These are phyloP conservation scores for Mycena sanguinolenta DNA, from an alignment of 768 basidiomycete species.

Conservation along the genomic window DNA sequence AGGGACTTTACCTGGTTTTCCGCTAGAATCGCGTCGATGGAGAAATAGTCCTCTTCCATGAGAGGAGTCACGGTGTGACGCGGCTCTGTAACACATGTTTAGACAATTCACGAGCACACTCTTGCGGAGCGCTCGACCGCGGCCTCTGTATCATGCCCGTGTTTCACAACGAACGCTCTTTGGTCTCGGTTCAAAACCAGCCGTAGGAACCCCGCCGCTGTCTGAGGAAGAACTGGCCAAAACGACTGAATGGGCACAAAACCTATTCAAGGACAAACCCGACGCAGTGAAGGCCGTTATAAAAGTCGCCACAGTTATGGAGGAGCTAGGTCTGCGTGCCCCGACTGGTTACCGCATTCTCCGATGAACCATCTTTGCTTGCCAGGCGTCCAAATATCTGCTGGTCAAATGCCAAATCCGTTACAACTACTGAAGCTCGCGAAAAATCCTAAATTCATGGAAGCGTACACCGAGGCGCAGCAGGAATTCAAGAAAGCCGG, in stretches of 20 bases:
- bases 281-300: conserved; percentile 27
- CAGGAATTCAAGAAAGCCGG: conserved; percentile 71
- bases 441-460: conserved; percentile 65
- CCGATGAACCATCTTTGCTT: conserved; percentile 7
- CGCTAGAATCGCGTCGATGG: conserved; percentile 90
- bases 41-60: conserved; percentile 96
- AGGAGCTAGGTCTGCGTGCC: conserved; percentile 29
- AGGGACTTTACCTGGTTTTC: conserved; percentile 80
- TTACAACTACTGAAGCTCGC: conserved; percentile 69
- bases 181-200: conserved; percentile 19
- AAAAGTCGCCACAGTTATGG: conserved; percentile 27
- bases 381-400: conserved; percentile 25
- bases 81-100: not conserved
- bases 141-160: not conserved
- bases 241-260: conserved; percentile 15
- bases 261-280: conserved; percentile 30
- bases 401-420: conserved; percentile 36
- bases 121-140: conserved; percentile 18
- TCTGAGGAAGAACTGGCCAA: conserved; percentile 23
- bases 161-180: conserved; percentile 23
- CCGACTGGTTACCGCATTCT: not conserved
- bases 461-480: conserved; percentile 58
- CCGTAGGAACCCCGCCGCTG: not conserved
- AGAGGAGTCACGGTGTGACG: conserved; percentile 13
- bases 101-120: conserved; percentile 18